Percentiles rank a stretch among this genome's conserved stretches.
These are phyloP conservation scores for Tillandsia fasciculata DNA, from an alignment of 176 grass and related monocot species.

Conservation along the genomic window DNA sequence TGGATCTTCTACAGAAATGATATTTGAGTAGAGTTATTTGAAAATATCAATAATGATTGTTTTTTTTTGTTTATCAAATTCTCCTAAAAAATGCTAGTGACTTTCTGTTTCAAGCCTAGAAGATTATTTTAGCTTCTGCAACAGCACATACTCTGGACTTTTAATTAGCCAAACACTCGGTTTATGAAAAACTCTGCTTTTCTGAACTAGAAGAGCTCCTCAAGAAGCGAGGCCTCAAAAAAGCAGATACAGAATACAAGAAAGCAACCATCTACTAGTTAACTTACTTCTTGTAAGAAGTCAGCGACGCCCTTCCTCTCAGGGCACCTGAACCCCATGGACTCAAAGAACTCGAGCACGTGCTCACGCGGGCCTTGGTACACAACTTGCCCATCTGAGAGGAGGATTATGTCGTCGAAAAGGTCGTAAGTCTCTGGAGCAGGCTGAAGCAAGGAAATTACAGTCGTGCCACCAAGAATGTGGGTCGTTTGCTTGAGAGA, in stretches of 20 bases:
- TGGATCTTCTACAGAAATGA: not conserved
- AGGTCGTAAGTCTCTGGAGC: conserved; percentile 53
- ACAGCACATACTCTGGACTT: not conserved
- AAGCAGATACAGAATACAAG: too few relatives aligned
- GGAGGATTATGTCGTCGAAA: conserved; percentile 55
- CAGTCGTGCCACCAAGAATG: conserved; percentile 43
- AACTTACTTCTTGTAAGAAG: conserved; percentile 54
- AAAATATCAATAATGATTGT: not conserved
- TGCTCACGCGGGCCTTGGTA: conserved; percentile 55
- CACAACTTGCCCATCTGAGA: conserved; percentile 56
- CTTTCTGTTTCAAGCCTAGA: too few relatives aligned
- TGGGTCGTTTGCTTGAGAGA: conserved; percentile 39
- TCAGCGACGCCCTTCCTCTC: conserved; percentile 50
- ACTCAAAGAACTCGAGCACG: conserved; percentile 59
- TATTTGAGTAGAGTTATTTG: not conserved
- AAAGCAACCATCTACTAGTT: not conserved
- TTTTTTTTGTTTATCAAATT: not conserved
- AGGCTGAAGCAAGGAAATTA: conserved; percentile 52
- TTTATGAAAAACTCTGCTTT: not conserved
- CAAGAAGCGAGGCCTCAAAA: too few relatives aligned
- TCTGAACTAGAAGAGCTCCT: not conserved
- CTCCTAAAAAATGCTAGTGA: too few relatives aligned
- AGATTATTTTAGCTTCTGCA: too few relatives aligned
- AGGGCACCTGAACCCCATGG: conserved; percentile 52
- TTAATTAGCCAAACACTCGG: not conserved